Base-by-base conservation (phyloP, 2,329 filamentous ascomycete species). In the Dichotomopilus funicola region DNA sequence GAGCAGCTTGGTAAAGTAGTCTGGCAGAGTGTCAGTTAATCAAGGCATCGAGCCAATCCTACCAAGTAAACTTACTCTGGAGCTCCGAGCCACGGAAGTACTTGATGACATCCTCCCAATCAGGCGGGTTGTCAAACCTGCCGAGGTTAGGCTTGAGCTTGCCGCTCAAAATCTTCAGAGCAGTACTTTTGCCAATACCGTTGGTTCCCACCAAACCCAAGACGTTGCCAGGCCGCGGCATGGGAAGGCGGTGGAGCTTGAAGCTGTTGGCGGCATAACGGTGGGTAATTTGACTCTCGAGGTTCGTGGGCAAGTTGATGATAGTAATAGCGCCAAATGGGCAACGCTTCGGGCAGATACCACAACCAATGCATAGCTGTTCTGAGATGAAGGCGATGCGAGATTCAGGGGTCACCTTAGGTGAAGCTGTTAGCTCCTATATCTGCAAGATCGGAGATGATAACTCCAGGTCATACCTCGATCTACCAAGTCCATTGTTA, bases 101-200 rank as follows among this genome's bases (percentile, higher is more conserved):
- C 78, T 94, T 96, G 75, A 99, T 83, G 58, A 99, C 95, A 75
- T 97, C 94, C 76, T 97, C 91, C 94, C 95, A 99, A 72, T 99
- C 94, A 11, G 94, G 95, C 7, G 94, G 92, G 74, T 97, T 95
- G 64, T 97, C 91, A 71, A 88, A 96, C 70, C 88, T 83, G 63
- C 95, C 94, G 74, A 99, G 74, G 73, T 99, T 99, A 58, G 94
- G 94, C 83, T 99, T 99, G 68, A 99, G 81, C 77, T 97, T 99
- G 70, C 94, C 94, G 68, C 90, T 95, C 67, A 99, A 85, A 72
- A 99, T 96, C 80, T 99, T 99, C 72, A 99, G 78, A 7, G 94
- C 95, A n/a, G 94, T 99, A 78, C 91, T 96, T 84, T 99, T 99
- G 75, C 94, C 94, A 67, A 97, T 99, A 90, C 95, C 94, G 84